These are phyloP conservation scores for Hygrophila difformis DNA, from an alignment of 257 asterid genomes.

Conservation along the genomic window DNA sequence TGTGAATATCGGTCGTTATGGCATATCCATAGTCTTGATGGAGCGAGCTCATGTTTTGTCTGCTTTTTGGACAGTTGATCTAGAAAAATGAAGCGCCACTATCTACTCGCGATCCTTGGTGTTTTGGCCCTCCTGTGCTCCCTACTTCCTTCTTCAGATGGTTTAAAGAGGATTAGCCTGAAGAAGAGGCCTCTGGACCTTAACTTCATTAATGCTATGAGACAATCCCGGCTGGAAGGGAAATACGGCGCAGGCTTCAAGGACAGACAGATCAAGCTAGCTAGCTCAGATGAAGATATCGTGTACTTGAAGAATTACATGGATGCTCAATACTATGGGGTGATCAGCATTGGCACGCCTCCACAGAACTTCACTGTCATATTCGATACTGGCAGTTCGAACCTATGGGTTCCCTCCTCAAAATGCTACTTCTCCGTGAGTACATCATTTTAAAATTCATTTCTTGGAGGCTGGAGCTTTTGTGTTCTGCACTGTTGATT, in stretches of 20 bases:
- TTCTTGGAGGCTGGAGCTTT: constrained; percentile 6
- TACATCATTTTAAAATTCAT: constrained; percentile 11
- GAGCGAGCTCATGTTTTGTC: background rate
- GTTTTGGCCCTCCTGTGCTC: constrained; percentile 43
- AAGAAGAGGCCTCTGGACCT: constrained; percentile 53
- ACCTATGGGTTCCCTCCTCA: constrained; percentile 95
- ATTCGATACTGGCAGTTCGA: constrained; percentile 95
- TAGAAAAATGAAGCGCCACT: constrained; percentile 42
- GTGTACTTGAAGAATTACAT: constrained; percentile 68
- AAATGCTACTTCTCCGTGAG: constrained; percentile 92
- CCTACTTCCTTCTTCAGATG: constrained; percentile 53
- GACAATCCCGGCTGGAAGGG: constrained; percentile 32
- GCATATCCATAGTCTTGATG: background rate
- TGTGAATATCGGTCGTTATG: no score
- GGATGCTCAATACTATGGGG: constrained; percentile 96
- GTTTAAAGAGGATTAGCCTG: constrained; percentile 49
- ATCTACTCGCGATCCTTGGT: constrained; percentile 29
- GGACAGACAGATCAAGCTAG: constrained; percentile 28
- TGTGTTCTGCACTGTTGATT: background rate
- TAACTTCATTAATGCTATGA: constrained; percentile 45
- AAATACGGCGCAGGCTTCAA: constrained; percentile 24
- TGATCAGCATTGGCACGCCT: constrained; percentile 81
- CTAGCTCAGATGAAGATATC: constrained; percentile 39
- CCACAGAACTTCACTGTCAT: constrained; percentile 83
- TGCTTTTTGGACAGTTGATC: constrained; percentile 2